These are phyloP conservation scores for Thermomyces lanuginosus DNA, from an alignment of 2,329 filamentous ascomycete species.

Conservation along the genomic window DNA sequence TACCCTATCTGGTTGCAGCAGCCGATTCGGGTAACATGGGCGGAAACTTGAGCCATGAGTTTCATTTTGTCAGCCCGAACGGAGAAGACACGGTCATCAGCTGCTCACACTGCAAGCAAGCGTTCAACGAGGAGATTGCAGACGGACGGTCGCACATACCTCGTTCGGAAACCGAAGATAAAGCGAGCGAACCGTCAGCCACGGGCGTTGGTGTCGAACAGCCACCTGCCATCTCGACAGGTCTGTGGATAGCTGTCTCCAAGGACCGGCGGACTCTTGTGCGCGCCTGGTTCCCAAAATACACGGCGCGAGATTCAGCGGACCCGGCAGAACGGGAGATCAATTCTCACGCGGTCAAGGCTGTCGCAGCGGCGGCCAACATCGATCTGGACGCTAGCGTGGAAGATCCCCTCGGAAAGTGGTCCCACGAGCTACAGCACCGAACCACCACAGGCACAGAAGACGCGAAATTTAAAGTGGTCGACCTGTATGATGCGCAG, in stretches of 20 bases:
- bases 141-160: constrained; percentile 20
- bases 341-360: constrained; percentile 51
- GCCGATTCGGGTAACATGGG: constrained; percentile 96
- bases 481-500: constrained; percentile 27
- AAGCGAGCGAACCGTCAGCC: constrained; percentile 12
- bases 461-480: constrained; percentile 14
- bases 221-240: constrained; percentile 19
- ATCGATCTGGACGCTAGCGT: constrained; percentile 57
- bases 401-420: constrained; percentile 40
- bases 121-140: constrained; percentile 79
- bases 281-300: constrained; percentile 50
- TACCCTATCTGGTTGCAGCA: constrained; percentile 71
- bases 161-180: constrained; percentile 3
- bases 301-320: constrained; percentile 15
- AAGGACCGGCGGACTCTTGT: constrained; percentile 50
- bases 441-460: constrained; percentile 1
- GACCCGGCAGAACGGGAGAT: constrained; percentile 26
- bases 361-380: constrained; percentile 30
- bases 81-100: constrained; percentile 76
- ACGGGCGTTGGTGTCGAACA: constrained; percentile 9
- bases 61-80: constrained; percentile 61
- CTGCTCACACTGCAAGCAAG: constrained; percentile 57
- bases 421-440: constrained; percentile 27
- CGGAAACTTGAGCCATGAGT: constrained; percentile 83
- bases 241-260: constrained; percentile 25